Percentiles rank a stretch among this genome's conserved stretches.
phyloP scores from a whole-genome alignment of 306 rosid genomes.

The Fragaria vesca region DNA sequence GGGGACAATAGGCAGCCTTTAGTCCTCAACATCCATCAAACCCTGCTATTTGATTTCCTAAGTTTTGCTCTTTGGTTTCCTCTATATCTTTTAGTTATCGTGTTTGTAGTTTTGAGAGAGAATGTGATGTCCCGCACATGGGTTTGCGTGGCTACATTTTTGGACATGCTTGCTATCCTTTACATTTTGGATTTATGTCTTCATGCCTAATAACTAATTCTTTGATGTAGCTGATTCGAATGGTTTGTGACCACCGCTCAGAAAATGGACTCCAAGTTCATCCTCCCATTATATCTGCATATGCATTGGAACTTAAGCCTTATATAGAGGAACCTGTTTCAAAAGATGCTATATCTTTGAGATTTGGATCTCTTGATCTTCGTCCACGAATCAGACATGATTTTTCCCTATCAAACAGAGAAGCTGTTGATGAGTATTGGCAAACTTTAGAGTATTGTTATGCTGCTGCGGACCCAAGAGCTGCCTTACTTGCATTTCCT shows the following conservation, averaged over 20 bases:
- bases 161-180: neutral
- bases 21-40: neutral
- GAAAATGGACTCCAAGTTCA: slow-evolving; percentile 40
- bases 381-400: slow-evolving; percentile 98
- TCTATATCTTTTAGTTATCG: neutral
- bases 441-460: slow-evolving; percentile 81
- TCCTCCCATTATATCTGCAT: slow-evolving; percentile 39
- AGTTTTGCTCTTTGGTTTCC: neutral
- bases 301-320: slow-evolving; percentile 85
- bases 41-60: slow-evolving; percentile 4
- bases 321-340: slow-evolving; percentile 90
- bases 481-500: slow-evolving; percentile 90
- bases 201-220: slow-evolving; percentile 30
- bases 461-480: slow-evolving; percentile 73
- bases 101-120: slow-evolving; percentile 8
- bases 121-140: neutral
- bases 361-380: slow-evolving; percentile 57
- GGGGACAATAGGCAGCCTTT: slow-evolving; percentile 1
- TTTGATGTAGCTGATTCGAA: slow-evolving; percentile 71
- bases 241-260: slow-evolving; percentile 45
- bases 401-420: slow-evolving; percentile 69
- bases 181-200: slow-evolving; percentile 8
- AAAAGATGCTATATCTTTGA: slow-evolving; percentile 56
- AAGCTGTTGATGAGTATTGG: slow-evolving; percentile 91
- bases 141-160: neutral